These are phyloP conservation scores for Stagonosporopsis rhizophila DNA, from an alignment of 2,329 filamentous ascomycete genomes.

Conservation along the genomic window DNA sequence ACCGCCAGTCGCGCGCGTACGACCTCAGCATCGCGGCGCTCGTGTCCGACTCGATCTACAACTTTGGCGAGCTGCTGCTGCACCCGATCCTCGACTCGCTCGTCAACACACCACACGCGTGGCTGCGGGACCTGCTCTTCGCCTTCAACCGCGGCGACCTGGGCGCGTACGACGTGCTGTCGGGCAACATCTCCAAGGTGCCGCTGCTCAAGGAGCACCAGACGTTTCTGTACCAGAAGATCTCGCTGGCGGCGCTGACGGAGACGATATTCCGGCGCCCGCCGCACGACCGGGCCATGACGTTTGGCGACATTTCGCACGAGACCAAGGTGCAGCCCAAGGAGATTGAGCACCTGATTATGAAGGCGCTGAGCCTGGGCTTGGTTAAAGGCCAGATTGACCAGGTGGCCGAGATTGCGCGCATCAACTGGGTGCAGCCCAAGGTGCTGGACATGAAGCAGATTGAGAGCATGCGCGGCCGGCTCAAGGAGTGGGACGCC, in stretches of 20 bases:
- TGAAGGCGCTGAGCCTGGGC: constrained; percentile 97
- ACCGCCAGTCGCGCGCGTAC: constrained; percentile 85
- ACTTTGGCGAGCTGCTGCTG: constrained; percentile 97
- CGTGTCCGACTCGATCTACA: constrained; percentile 95
- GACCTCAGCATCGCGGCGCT: constrained; percentile 92
- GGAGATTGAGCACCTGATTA: constrained; percentile 97
- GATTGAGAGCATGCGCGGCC: constrained; percentile 87
- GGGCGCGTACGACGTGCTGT: constrained; percentile 81
- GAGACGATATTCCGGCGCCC: constrained; percentile 96
- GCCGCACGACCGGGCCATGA: constrained; percentile 94
- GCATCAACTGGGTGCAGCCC: constrained; percentile 98
- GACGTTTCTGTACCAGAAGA: constrained; percentile 92
- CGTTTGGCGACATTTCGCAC: constrained; percentile 83
- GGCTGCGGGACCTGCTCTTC: constrained; percentile 95
- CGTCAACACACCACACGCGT: constrained; percentile 74
- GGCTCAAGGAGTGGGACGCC: constrained; percentile 92
- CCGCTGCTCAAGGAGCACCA: constrained; percentile 79
- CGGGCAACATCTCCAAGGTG: constrained; percentile 81
- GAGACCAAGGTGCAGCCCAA: constrained; percentile 91
- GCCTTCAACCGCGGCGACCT: constrained; percentile 97
- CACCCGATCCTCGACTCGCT: constrained; percentile 94
- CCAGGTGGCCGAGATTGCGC: constrained; percentile 90
- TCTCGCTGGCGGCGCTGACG: constrained; percentile 93
- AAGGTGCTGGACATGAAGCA: constrained; percentile 97
- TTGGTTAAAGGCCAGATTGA: constrained; percentile 92